These are phyloP conservation scores for Talaromyces funiculosus DNA, from an alignment of 2,329 filamentous ascomycete genomes.

Conservation along the genomic window DNA sequence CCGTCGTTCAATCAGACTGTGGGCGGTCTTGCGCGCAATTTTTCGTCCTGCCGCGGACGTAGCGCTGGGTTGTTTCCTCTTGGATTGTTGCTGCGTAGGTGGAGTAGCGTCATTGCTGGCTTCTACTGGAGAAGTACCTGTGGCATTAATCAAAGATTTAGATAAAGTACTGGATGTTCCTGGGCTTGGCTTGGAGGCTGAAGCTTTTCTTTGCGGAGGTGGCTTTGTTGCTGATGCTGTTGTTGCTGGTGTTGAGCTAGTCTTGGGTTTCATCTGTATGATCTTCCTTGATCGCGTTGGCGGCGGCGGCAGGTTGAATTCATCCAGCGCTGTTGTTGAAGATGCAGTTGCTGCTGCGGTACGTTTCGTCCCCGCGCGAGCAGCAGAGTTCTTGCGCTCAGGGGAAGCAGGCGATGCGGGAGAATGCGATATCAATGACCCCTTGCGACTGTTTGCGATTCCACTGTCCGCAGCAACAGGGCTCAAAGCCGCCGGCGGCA, in stretches of 20 bases:
- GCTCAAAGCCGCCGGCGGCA: conserved; percentile 33
- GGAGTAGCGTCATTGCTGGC: background rate
- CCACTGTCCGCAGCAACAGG: conserved; percentile 17
- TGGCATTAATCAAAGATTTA: background rate
- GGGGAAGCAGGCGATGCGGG: conserved; percentile 33
- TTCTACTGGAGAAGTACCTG: background rate
- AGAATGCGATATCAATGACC: conserved; percentile 22
- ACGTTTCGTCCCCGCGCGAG: conserved; percentile 34
- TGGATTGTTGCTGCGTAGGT: conserved; percentile 34
- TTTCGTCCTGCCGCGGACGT: conserved; percentile 86
- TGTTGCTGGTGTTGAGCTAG: conserved; percentile 31
- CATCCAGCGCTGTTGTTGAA: conserved; percentile 27
- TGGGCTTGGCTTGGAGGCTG: background rate
- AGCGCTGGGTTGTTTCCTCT: conserved; percentile 70
- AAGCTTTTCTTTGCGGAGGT: conserved; percentile 2
- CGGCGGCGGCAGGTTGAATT: conserved; percentile 80
- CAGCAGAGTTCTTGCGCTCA: conserved; percentile 23
- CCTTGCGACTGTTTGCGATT: conserved; percentile 17
- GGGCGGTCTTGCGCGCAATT: conserved; percentile 91
- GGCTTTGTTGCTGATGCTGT: conserved; percentile 5
- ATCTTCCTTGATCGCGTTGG: conserved; percentile 91
- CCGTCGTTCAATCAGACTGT: conserved; percentile 87
- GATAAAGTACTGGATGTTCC: background rate
- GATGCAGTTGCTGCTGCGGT: background rate
- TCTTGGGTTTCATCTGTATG: conserved; percentile 87